Percentiles rank a stretch among this genome's conserved stretches.
Evolutionary conservation across 495 filamentous ascomycete species (phyloP).

Genomic region (Penicillium samsonianum): DNA sequence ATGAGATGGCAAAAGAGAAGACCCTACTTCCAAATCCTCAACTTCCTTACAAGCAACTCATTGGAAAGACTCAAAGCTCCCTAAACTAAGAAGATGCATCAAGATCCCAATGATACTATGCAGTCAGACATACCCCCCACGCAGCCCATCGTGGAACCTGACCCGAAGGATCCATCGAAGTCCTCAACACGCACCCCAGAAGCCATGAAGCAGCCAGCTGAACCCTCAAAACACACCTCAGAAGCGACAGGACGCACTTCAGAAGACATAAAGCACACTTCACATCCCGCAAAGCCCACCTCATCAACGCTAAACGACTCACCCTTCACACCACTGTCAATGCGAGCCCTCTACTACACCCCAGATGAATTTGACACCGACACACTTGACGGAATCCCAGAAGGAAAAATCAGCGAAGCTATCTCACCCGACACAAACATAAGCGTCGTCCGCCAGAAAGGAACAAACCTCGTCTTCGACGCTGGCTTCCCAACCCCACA

Average conservation of each 20-base stretch:
- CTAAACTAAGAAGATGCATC: background rate
- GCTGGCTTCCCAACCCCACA: conserved; percentile 41
- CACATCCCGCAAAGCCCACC: conserved; percentile 22
- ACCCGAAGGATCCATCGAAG: background rate
- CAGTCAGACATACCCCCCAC: conserved; percentile 10
- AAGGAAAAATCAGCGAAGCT: conserved; percentile 6
- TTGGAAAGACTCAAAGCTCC: background rate
- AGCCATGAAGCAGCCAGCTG: background rate
- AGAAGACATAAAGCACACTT: background rate
- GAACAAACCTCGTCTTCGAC: conserved; percentile 35
- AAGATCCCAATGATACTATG: conserved; percentile 5
- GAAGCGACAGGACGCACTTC: background rate
- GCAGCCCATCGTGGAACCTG: conserved; percentile 1
- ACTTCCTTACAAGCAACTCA: background rate
- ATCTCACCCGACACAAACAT: conserved; percentile 5
- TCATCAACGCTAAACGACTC: conserved; percentile 39
- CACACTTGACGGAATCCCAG: conserved; percentile 6
- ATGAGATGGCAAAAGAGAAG: conserved; percentile 5
- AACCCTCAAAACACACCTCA: background rate
- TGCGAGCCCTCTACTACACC: conserved; percentile 45
- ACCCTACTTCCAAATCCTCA: background rate
- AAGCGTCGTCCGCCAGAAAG: conserved; percentile 18
- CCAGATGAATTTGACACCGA: conserved; percentile 18
- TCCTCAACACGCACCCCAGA: background rate
- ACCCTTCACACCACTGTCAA: conserved; percentile 36